phyloP scores from a whole-genome alignment of 208 protist genomes.

The Crithidia sp. region DNA sequence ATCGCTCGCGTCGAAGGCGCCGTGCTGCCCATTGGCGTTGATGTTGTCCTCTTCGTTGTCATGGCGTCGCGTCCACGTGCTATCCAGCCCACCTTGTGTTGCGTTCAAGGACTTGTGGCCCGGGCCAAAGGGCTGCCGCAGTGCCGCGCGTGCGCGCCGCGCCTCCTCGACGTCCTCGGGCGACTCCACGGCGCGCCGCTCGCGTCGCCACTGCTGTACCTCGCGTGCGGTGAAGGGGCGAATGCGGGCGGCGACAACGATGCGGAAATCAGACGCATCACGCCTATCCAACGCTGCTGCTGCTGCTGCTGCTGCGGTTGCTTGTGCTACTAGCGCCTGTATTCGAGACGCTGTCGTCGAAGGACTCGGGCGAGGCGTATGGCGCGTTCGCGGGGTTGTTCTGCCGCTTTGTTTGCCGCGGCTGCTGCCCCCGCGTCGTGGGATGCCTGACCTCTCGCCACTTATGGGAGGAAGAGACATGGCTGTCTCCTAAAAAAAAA shows the following conservation, averaged over 20 bases:
- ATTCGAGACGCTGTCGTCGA: background rate
- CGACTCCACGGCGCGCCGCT: slow-evolving; percentile 12
- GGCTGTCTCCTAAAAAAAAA: background rate
- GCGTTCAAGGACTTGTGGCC: slow-evolving; percentile 21
- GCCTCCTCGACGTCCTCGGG: slow-evolving; percentile 14
- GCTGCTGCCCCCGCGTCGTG: background rate
- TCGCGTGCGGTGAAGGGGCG: slow-evolving; percentile 59
- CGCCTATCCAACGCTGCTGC: background rate
- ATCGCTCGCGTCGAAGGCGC: background rate
- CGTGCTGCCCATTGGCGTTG: background rate
- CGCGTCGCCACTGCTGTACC: slow-evolving; percentile 37
- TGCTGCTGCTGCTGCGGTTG: slow-evolving; percentile 1
- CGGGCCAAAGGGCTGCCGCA: slow-evolving; percentile 54
- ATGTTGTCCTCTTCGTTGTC: slow-evolving; percentile 6
- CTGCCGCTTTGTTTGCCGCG: background rate
- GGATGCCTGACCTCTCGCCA: background rate
- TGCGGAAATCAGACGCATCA: slow-evolving; percentile 38
- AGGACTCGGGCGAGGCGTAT: background rate
- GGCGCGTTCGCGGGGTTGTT: background rate
- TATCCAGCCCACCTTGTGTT: background rate
- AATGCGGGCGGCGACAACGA: slow-evolving; percentile 66
- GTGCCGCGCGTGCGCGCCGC: slow-evolving; percentile 6
- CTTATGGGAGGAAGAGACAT: slow-evolving; percentile 6
- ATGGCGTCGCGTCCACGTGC: slow-evolving; percentile 4
- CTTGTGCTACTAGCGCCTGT: background rate